A percentile compares a stretch with the other conserved stretches of the same genome.
phyloP scores from a whole-genome alignment of 1,139 yeast species.

The Nakaseomyces glabratus region DNA sequence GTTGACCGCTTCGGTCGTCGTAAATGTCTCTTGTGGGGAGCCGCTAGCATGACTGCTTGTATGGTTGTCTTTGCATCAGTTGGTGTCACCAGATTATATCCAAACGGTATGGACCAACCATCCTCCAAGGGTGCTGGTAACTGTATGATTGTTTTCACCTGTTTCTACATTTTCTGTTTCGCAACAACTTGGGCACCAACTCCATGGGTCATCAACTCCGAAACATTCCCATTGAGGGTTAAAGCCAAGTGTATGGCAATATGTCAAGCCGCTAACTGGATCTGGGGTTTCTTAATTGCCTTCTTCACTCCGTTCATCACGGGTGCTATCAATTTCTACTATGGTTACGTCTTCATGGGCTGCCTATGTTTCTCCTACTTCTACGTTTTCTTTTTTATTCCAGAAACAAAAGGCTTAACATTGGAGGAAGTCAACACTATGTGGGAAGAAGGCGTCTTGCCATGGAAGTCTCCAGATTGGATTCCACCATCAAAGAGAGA shows the following conservation, averaged over 20 bases:
- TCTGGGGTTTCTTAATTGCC: constrained; percentile 63
- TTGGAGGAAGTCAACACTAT: constrained; percentile 62
- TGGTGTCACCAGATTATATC: constrained; percentile 53
- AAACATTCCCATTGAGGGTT: constrained; percentile 65
- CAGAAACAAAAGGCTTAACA: constrained; percentile 59
- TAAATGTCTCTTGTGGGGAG: constrained; percentile 49
- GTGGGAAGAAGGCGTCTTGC: constrained; percentile 33
- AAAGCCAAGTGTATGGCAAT: constrained; percentile 67
- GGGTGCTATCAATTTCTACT: constrained; percentile 29
- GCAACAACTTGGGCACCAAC: constrained; percentile 81
- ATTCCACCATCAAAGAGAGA: constrained; percentile 29
- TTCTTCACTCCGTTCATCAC: constrained; percentile 38
- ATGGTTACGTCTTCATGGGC: constrained; percentile 65
- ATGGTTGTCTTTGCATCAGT: constrained; percentile 54
- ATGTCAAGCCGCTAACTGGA: constrained; percentile 62
- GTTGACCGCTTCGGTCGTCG: constrained; percentile 64
- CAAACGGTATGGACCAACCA: constrained; percentile 44
- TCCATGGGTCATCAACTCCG: constrained; percentile 59
- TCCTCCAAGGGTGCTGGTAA: constrained; percentile 45
- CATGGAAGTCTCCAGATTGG: constrained; percentile 36
- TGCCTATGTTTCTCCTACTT: constrained; percentile 49
- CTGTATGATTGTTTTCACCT: constrained; percentile 66
- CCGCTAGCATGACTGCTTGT: constrained; percentile 51
- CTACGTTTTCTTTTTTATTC: constrained; percentile 54
- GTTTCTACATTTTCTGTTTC: constrained; percentile 65